Base-by-base conservation (phyloP, 2,329 filamentous ascomycete genomes). In the Tolypocladium amazonense region DNA sequence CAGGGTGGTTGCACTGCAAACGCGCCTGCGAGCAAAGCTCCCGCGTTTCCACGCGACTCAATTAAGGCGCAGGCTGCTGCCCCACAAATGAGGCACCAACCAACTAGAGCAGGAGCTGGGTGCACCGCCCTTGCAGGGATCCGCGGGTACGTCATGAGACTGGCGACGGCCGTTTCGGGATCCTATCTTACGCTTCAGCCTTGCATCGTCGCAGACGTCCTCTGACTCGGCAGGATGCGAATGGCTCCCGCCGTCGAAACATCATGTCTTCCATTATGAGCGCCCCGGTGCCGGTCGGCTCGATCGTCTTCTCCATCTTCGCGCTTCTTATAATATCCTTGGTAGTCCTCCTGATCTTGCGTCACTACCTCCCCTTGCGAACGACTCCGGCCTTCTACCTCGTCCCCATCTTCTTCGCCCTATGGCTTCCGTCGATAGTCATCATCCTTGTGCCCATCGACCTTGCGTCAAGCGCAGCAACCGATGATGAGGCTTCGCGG, bases 371-470 rank as follows among this genome's bases (percentile, higher is more conserved):
- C 12, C 93, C 93, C 3, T 81, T 99, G 39, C 91, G 94, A 66
- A 86, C 88, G 8, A 97, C 94, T 1, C 93, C 94, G 0, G 90
- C 88, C 61, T 97, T 95, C 74, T 86, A 97, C 57, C 82, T 92
- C 57, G 82, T 97, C 1, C 93, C 94, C 41, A 91, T 99, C 63
- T 99, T 99, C 77, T 88, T 99, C 65, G 91, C 93, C n/a, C 82
- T 99, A 66, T 92, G 90, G 70, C 84, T 99, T 7, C 95, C 94
- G 14, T 90, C 91, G 55, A 92, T 89, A 72, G 93, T 96, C 69
- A 85, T 97, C 30, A 80, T 99, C 30, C 84, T 99, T 27, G 92
- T 99, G 8, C 94, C 94, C 6, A 95, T 99, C 72, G 94, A 99
- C 74, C 85, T 99, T 65, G 92, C 93, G 1, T 96, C 92, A 8